Conservation (phyloP, 169 alveolate species). For the Plasmodium vivax region DNA sequence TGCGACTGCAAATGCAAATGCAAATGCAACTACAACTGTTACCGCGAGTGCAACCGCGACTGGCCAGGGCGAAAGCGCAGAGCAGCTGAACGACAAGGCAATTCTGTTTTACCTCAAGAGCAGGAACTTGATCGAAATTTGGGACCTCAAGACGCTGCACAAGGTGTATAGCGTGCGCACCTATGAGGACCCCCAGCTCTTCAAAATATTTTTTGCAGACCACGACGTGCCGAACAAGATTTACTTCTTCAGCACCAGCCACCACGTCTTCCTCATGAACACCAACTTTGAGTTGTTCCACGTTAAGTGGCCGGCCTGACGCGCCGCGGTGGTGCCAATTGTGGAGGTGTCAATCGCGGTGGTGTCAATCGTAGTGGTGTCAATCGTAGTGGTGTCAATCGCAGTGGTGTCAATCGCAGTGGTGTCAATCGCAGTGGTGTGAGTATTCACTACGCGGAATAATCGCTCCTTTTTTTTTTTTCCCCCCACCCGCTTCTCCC, state of each 20-base stretch:
- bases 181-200: slow-evolving; percentile 33
- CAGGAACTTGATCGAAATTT: slow-evolving; percentile 62
- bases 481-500: neutral
- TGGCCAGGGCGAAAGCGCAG: neutral
- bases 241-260: slow-evolving; percentile 28
- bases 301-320: slow-evolving; percentile 34
- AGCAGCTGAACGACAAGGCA: slow-evolving; percentile 15
- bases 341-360: neutral
- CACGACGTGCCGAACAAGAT: slow-evolving; percentile 30
- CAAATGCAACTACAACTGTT: neutral
- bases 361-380: too few species aligned
- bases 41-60: neutral
- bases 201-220: slow-evolving; percentile 37
- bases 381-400: too few species aligned
- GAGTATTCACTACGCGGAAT: neutral
- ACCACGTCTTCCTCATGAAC: slow-evolving; percentile 45
- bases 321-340: neutral
- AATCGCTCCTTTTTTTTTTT: neutral
- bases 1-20: neutral
- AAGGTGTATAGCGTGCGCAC: slow-evolving; percentile 44
- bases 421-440: too few species aligned
- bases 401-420: too few species aligned
- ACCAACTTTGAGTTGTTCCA: slow-evolving; percentile 34
- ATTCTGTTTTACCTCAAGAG: slow-evolving; percentile 45
- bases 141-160: slow-evolving; percentile 54